Base-by-base conservation (phyloP, 352 stramenopile genomes). In the Phytophthora multivora region DNA sequence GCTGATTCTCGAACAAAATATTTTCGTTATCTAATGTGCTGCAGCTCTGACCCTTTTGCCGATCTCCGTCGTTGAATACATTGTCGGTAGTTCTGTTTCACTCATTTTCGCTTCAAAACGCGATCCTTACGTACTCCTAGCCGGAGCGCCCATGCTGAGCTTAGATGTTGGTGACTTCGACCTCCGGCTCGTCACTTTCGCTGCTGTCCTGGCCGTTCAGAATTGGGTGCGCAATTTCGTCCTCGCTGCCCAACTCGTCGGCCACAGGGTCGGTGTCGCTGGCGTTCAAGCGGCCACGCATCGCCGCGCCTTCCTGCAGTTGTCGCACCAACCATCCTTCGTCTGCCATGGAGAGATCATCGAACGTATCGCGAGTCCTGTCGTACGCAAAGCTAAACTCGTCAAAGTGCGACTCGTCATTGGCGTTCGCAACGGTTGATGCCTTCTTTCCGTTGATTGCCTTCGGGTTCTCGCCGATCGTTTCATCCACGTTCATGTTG, bases 371-470 rank as follows among this genome's bases (percentile, higher is more conserved):
- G 49, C 85, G 83, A 56, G 62, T 91, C 45, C 70, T 88, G 67
- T 96, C 87, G 56, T 91, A 94, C 26, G 79, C 83, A 59, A 96
- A 96, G 69, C 82, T 93, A 59, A 96, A 96, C 57, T 94, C 87
- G 57, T 94, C 87, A 51, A 96, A 94, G 66, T 96, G 82, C 8
- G 81, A 89, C 56, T 89, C 77, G 47, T 89, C 79, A 21, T 67
- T 79, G 26, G 71, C 75, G 55, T 74, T 70, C 36, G 72, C 55
- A 2, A 77, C 59, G 5, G 69, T 77, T 30, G 64, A 66, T 6
- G 77, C 66, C 45, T 90, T 90, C 41, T 75, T 83, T 40, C 83
- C 77, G 40, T 84, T 85, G 36, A 86, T 59, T 53, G 68, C 67
- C 66, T 93, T 83, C 46, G 73, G 77, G 41, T 70, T 64, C 36